These are phyloP conservation scores for Melaleuca alternifolia DNA, from an alignment of 345 rosid genomes.

Conservation along the genomic window DNA sequence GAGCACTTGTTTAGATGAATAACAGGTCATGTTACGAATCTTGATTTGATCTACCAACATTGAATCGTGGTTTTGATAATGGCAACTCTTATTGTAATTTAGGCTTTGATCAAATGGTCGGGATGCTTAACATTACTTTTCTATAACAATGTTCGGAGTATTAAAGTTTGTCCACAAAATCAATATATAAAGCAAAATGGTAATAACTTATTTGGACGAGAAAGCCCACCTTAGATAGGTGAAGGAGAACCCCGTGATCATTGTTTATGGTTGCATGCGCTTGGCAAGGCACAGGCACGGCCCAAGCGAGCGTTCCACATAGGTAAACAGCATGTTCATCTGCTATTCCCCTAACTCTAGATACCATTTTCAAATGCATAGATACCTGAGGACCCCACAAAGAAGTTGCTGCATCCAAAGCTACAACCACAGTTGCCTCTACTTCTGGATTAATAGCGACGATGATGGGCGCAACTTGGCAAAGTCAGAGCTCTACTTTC, in stretches of 20 bases:
- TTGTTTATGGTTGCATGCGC: not conserved
- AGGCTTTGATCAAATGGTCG: not conserved
- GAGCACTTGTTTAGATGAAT: not conserved
- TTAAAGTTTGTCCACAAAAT: not conserved
- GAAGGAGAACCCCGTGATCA: not conserved
- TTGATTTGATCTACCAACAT: not conserved
- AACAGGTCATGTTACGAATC: not conserved
- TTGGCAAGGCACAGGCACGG: not conserved
- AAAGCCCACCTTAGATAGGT: not conserved
- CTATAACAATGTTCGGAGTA: not conserved
- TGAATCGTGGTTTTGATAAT: not conserved
- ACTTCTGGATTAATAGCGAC: not conserved
- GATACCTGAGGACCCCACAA: not conserved
- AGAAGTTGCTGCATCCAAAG: not conserved
- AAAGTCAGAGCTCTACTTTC: no score
- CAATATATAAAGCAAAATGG: not conserved
- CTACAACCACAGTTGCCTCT: not conserved
- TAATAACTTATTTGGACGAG: not conserved
- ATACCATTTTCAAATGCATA: not conserved
- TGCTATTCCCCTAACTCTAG: not conserved
- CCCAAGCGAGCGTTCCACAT: not conserved
- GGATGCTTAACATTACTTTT: not conserved
- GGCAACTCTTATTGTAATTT: not conserved
- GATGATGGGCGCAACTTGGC: no score
- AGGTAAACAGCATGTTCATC: not conserved